A percentile compares a stretch with the other conserved stretches of the same genome.
Conservation (phyloP, 1,139 yeast species). For the Pichia sp. region DNA sequence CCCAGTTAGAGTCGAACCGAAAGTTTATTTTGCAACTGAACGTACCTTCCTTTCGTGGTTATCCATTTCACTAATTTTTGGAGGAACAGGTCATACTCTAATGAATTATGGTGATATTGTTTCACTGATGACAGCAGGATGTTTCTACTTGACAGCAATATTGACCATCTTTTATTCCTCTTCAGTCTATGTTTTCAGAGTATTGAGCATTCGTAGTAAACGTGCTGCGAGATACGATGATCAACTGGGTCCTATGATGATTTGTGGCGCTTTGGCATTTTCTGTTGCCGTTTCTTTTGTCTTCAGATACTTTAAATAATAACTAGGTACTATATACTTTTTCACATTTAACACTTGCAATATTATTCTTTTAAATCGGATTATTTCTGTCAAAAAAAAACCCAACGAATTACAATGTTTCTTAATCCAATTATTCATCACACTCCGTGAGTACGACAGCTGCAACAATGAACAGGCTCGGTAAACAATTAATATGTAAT, state of each 20-base stretch:
- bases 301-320: constrained; percentile 32
- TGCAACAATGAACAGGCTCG: no score
- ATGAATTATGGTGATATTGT: constrained; percentile 60
- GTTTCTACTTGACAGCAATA: constrained; percentile 80
- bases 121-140: constrained; percentile 76
- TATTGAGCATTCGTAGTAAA: constrained; percentile 72
- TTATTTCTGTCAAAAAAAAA: no score
- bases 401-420: no score
- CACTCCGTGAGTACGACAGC: no score
- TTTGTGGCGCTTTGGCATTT: constrained; percentile 65
- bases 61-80: constrained; percentile 62
- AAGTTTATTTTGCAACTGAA: constrained; percentile 79
- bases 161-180: constrained; percentile 69
- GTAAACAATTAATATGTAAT: no score
- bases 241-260: constrained; percentile 75
- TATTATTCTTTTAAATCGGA: no score
- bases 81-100: constrained; percentile 65
- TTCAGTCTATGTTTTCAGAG: constrained; percentile 72
- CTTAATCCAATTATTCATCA: no score
- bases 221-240: constrained; percentile 83
- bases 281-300: constrained; percentile 69
- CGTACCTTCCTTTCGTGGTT: constrained; percentile 76
- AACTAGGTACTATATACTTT: neutral
- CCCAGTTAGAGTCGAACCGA: constrained; percentile 78
- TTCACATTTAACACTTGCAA: no score